Percentiles rank a stretch among this genome's conserved stretches.
Evolutionary conservation across 2,329 filamentous ascomycete species (phyloP).

Genomic region (Scedosporium minutisporum): DNA sequence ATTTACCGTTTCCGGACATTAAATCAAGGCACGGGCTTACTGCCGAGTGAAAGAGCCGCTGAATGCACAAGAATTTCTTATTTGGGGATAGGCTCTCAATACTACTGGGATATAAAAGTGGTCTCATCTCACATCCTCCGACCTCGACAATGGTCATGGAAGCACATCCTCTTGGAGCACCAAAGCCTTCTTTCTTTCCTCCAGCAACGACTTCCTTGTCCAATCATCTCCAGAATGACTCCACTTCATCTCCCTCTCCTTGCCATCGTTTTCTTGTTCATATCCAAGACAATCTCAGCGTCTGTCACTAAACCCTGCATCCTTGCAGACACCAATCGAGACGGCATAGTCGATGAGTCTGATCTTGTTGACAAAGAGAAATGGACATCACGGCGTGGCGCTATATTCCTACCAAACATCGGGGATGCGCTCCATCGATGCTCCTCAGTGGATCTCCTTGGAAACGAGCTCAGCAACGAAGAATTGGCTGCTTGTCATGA

Average conservation of each 20-base stretch:
- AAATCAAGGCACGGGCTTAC: not conserved
- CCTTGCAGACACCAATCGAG: slow-evolving; percentile 27
- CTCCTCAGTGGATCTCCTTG: slow-evolving; percentile 9
- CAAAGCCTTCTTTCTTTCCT: no score
- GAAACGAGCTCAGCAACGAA: slow-evolving; percentile 3
- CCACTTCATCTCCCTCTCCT: not conserved
- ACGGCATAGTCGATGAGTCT: slow-evolving; percentile 19
- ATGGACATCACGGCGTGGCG: slow-evolving; percentile 17
- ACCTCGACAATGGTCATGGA: no score
- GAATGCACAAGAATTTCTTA: not conserved
- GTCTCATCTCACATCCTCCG: no score
- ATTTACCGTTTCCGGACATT: not conserved
- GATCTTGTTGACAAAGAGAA: slow-evolving; percentile 16
- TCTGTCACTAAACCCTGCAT: slow-evolving; percentile 11
- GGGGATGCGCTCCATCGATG: slow-evolving; percentile 22
- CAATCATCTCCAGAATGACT: no score
- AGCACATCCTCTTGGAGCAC: no score
- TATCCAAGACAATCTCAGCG: not conserved
- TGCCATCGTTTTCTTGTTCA: not conserved
- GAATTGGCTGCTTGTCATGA: slow-evolving; percentile 24
- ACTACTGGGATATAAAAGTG: no score
- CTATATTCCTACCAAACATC: slow-evolving; percentile 27
- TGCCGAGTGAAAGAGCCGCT: not conserved
- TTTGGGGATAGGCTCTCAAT: not conserved
- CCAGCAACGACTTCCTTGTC: no score